A percentile compares a stretch with the other conserved stretches of the same genome.
These are phyloP conservation scores for Raddia distichophylla DNA, from an alignment of 176 grass and related monocot species.

Conservation along the genomic window DNA sequence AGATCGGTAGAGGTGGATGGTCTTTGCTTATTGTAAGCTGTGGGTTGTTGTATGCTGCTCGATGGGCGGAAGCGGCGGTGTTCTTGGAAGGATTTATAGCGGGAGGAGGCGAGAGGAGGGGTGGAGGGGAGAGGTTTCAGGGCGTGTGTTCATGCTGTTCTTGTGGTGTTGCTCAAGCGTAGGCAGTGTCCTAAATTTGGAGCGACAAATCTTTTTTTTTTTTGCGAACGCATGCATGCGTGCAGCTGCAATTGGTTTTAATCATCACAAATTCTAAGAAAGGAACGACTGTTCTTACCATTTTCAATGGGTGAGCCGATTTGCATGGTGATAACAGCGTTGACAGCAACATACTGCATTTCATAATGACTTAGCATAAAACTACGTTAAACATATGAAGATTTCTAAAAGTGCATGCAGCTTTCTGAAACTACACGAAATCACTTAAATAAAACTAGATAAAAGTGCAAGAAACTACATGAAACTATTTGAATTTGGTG, in stretches of 20 bases:
- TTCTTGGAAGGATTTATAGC: slow-evolving; percentile 42
- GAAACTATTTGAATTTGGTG: too few relatives aligned
- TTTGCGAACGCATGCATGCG: neutral
- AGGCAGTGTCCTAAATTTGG: slow-evolving; percentile 29
- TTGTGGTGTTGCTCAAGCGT: slow-evolving; percentile 28
- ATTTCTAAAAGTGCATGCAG: too few relatives aligned
- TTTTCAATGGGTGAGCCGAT: too few relatives aligned
- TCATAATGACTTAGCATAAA: too few relatives aligned
- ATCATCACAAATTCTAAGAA: too few relatives aligned
- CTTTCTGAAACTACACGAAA: too few relatives aligned
- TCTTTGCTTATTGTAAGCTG: slow-evolving; percentile 8
- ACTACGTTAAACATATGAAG: too few relatives aligned
- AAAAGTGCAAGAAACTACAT: too few relatives aligned
- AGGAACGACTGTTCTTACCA: too few relatives aligned
- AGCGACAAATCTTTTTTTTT: neutral
- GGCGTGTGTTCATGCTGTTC: neutral
- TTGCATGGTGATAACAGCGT: too few relatives aligned
- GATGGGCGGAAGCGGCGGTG: slow-evolving; percentile 18
- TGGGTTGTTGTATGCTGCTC: neutral
- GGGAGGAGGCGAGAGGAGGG: neutral
- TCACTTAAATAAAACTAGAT: too few relatives aligned
- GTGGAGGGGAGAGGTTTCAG: slow-evolving; percentile 44
- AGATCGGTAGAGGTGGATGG: slow-evolving; percentile 3
- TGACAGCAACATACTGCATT: too few relatives aligned
- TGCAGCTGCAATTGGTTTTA: neutral